phyloP scores from a whole-genome alignment of 106 monocot species.

The Dendrobium huoshanense region DNA sequence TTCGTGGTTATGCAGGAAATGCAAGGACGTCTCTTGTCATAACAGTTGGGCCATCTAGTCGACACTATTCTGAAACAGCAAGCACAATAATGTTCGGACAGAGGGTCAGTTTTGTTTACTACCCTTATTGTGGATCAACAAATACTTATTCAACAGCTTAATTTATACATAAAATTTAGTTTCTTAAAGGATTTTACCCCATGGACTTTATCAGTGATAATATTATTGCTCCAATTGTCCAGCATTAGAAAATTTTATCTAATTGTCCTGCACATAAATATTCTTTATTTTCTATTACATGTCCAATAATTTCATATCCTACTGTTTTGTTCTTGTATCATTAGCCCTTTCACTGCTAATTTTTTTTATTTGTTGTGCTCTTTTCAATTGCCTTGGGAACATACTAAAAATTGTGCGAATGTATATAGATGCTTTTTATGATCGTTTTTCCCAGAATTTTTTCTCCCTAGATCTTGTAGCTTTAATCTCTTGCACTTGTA shows the following conservation, averaged over 20 bases:
- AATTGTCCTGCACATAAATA: neutral
- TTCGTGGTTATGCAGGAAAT: constrained; percentile 34
- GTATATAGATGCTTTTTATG: neutral
- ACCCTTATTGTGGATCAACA: neutral
- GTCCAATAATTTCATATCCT: neutral
- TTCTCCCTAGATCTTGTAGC: neutral
- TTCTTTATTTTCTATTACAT: neutral
- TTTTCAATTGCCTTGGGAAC: neutral
- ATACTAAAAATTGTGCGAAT: neutral
- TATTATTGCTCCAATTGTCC: neutral
- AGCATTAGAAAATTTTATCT: neutral
- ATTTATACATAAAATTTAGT: neutral
- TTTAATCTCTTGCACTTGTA: neutral
- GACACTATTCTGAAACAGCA: constrained; percentile 60
- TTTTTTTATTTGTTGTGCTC: neutral
- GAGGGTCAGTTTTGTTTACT: constrained; percentile 35
- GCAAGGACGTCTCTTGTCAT: constrained; percentile 70
- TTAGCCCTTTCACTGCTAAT: neutral
- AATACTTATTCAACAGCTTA: neutral
- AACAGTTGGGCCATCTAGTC: constrained; percentile 57
- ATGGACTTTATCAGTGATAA: neutral
- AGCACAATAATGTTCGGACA: constrained; percentile 80
- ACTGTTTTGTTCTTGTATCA: neutral
- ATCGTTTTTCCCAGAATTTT: neutral
- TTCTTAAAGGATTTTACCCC: neutral